Evolutionary conservation across 495 filamentous ascomycete genomes (phyloP), one percentile per base, ranked within the genome.

Genomic region (Haplographium delicatum): DNA sequence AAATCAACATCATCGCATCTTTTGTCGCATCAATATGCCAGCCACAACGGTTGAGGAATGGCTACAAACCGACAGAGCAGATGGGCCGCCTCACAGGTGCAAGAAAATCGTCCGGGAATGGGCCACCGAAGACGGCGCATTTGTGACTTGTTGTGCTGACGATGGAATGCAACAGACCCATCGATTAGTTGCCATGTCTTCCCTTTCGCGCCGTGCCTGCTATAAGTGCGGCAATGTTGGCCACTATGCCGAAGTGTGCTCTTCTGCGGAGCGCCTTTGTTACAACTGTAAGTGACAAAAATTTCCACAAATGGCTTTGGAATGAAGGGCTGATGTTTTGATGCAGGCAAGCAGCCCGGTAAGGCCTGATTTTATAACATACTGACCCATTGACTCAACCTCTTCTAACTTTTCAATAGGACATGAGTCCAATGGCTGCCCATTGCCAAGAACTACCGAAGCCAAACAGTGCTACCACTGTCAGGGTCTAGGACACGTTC

Each of bases 391-490:
- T 2, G 10, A 37, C 23, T 22, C 27, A 40, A 47, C 22, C 26
- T 28, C n/a, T 20, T 47, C 48, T 61, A 8, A 53, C 61, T 74
- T 58, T 27, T 34, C 25, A 55, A 63, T 56, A 95, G 91, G 94
- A 67, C 94, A 99, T 72, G 94, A 99, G 70, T 96, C 91, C 47
- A 97, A 91, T 74, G 83, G 83, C 62, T 99, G 94, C 78, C 94
- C 94, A 56, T 85, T 86, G 66, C 94, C 94, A 58, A 83, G 94
- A 68, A 95, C 91, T 34, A 96, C 94, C 53, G 93, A 99, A 72
- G 87, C 88, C 33, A 99, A 99, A 81, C 94, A 99, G 74, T 99
- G 94, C 82, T 99, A 99, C 68, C 93, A 97, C 74, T 99, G 94
- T 77, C 93, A 97, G 72, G 94, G 94, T 28, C 77, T 96, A 53